These are phyloP conservation scores for Heimioporus retisporus DNA, from an alignment of 1,284 basidiomycete species.

Conservation along the genomic window DNA sequence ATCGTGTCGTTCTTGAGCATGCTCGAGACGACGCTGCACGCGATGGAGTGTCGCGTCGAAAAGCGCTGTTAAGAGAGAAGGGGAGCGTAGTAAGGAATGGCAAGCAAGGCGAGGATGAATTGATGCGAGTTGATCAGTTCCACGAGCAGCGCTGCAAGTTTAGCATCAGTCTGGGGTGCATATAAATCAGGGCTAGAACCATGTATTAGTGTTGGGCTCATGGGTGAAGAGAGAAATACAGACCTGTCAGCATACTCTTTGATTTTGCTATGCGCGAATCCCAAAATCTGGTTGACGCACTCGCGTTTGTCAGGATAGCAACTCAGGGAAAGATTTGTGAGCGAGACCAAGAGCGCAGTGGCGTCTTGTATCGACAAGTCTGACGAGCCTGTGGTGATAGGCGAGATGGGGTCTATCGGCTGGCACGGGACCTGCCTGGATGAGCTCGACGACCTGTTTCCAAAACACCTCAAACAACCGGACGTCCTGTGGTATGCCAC, in stretches of 20 bases:
- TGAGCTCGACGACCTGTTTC: constrained; percentile 97
- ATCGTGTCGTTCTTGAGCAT: constrained; percentile 96
- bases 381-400: constrained; percentile 76
- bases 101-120: constrained; percentile 93
- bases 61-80: constrained; percentile 89
- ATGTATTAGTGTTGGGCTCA: background rate
- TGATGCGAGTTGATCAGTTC: constrained; percentile 96
- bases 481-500: constrained; percentile 94
- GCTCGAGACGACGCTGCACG: constrained; percentile 92
- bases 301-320: constrained; percentile 96
- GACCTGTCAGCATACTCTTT: constrained; percentile 86
- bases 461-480: constrained; percentile 97
- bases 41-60: constrained; percentile 89
- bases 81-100: constrained; percentile 88
- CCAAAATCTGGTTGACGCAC: constrained; percentile 95
- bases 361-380: constrained; percentile 97
- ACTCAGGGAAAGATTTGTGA: constrained; percentile 93
- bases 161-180: constrained; percentile 83
- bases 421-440: constrained; percentile 73
- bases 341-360: constrained; percentile 92
- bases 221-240: constrained; percentile 29
- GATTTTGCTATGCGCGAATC: constrained; percentile 88
- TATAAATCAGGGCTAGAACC: constrained; percentile 83
- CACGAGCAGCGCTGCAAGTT: constrained; percentile 90
- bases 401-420: background rate